Evolutionary conservation across 1,284 basidiomycete species (phyloP), one percentile per base, ranked within the genome.

Genomic region (Megacollybia platyphylla): DNA sequence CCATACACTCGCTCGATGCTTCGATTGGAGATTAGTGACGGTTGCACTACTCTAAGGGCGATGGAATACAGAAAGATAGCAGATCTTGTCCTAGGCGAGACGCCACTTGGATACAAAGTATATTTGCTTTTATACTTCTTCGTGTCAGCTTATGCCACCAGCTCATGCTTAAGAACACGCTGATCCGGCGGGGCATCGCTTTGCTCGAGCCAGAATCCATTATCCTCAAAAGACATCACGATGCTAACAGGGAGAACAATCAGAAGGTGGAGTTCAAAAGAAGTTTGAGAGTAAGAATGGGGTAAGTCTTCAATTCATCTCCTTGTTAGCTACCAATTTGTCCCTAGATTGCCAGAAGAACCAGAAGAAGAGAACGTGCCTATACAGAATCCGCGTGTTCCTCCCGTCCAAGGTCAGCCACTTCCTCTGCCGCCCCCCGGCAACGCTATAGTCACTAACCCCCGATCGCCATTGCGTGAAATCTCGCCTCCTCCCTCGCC

Each of bases 91-190:
- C 67, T 88, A 2, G 80, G 77, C 7, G 68, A 67, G 8, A 87
- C 84, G 1, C 73, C 71, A 0, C 62, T 87, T 17, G 85, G 85
- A 2, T 82, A 63, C 54, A 88, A 88, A 65, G 86, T 83, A 26
- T 37, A 40, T 39, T 3, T 45, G 15, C 30, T 36, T 32, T 44
- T 36, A 13, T 30, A 3, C 17, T 37, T 39, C 20, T 42, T 13
- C 10, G 13, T 13, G 5, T 38, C 32, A 17, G 29, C 46, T 30
- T 41, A 9, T 27, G 37, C 39, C 17, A 24, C 17, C 32, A 88
- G 85, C 64, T 88, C 53, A 54, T 77, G 36, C 58, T 88, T 32
- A 77, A 73, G 54, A 65, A 80, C 45, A 75, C 76, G 2, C 60
- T 65, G 9, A 65, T 87, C 37, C 70, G 76, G 28, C 64, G 67